phyloP scores from a whole-genome alignment of 495 filamentous ascomycete genomes.

The Aspergillus wentii region DNA sequence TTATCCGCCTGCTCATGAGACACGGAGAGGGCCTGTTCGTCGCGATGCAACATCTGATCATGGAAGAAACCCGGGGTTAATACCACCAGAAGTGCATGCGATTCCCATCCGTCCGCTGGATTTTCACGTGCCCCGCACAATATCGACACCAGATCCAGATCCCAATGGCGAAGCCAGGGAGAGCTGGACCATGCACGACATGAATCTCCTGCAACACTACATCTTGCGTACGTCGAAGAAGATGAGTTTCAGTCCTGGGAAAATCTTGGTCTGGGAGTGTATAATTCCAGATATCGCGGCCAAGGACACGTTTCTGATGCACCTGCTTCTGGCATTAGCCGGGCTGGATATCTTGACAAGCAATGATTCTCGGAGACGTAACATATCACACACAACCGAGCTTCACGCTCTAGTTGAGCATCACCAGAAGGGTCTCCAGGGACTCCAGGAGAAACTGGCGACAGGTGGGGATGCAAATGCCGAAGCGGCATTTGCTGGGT shows the following conservation, averaged over 20 bases:
- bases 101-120: too few relatives aligned
- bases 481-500: slow-evolving; percentile 13
- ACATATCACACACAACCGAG: too few relatives aligned
- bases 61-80: too few relatives aligned
- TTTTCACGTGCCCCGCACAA: too few relatives aligned
- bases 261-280: slow-evolving; percentile 13
- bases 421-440: slow-evolving; percentile 19
- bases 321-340: slow-evolving; percentile 18
- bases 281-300: slow-evolving; percentile 14
- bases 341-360: slow-evolving; percentile 17
- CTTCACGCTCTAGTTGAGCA: slow-evolving; percentile 23
- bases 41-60: too few relatives aligned
- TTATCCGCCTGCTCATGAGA: too few relatives aligned
- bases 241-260: too few relatives aligned
- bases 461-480: slow-evolving; percentile 2
- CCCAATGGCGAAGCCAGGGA: too few relatives aligned
- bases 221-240: too few relatives aligned
- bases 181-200: slow-evolving; percentile 16
- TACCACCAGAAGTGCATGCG: too few relatives aligned
- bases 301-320: slow-evolving; percentile 7
- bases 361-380: too few relatives aligned
- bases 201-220: slow-evolving; percentile 16
- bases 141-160: background rate
- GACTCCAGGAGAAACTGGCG: slow-evolving; percentile 13
- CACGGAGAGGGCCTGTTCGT: too few relatives aligned